Evolutionary conservation across 202 grass and related monocot species (phyloP), one percentile per base, ranked within the genome.

Genomic region (Schoenoplectus triqueter): DNA sequence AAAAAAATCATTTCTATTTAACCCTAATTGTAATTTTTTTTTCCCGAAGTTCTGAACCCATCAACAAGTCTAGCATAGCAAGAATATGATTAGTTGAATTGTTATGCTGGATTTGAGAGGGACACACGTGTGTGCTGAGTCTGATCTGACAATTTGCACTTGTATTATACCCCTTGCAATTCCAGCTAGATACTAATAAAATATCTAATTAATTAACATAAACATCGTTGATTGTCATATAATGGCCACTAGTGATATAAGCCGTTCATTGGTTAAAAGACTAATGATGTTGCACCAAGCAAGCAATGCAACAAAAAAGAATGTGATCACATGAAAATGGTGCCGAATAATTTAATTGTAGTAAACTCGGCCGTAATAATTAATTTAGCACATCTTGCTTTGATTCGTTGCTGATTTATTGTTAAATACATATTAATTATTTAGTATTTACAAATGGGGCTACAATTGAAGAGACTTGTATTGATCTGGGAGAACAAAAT

Each of bases 91-190:
- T 61, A 55, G 6, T 61, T 61, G 56, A 44, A 54, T 13, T 1
- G 57, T 22, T 5, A 49, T 67, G 63, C 45, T 50, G 18, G 45
- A 66, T 64, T 2, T 66, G 80, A 82, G 80, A 66, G 18, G 45
- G 62, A 80, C 54, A 82, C 61, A 82, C 80, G 42, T 51, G 62
- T 82, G 62, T 51, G 80, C 62, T 66, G 61, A 67, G 19, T 82
- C 18, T 52, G 80, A 82, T 82, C 62, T 82, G 80, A 68, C 62
- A 82, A 50, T 13, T 7, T 81, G 7, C n/a, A 31, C 50, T 56
- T 57, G 73, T 56, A 17, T 20, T 22, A 74, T 73, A 54, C 9
- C 44, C 18, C 17, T 78, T 67, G 62, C 62, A 82, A 50, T 66
- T 66, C 15, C 80, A 68, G 62, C 45, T 52, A 67, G n/a, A 54